Conservation (phyloP, 2,329 filamentous ascomycete genomes). For the Diaporthe nobilis region DNA sequence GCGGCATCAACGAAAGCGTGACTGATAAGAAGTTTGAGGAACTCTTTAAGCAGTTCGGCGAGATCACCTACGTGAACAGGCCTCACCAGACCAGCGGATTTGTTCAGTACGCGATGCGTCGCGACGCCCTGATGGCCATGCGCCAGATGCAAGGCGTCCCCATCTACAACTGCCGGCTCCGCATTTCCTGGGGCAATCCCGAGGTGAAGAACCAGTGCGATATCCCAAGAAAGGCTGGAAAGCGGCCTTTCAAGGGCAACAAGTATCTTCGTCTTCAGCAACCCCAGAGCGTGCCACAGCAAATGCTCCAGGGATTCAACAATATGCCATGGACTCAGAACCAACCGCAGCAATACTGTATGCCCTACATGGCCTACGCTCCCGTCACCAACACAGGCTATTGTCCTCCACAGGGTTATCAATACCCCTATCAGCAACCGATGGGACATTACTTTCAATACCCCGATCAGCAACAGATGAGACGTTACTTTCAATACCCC, state of each 20-base stretch:
- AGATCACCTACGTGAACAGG: not conserved
- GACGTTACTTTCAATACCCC: not conserved
- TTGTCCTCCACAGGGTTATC: not conserved
- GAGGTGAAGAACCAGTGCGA: not conserved
- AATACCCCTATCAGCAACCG: not conserved
- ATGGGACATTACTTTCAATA: not conserved
- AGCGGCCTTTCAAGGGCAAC: not conserved
- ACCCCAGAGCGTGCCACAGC: not conserved
- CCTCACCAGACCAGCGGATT: not conserved
- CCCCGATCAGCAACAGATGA: not conserved
- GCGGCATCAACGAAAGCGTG: not conserved
- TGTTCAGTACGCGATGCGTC: not conserved
- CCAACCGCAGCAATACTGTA: not conserved
- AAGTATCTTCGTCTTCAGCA: not conserved
- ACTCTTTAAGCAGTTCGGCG: not conserved
- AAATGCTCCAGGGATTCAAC: not conserved
- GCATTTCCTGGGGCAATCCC: constrained; percentile 14
- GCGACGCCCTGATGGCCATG: constrained; percentile 26
- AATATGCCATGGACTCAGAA: not conserved
- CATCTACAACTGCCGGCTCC: not conserved
- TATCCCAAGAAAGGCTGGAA: not conserved
- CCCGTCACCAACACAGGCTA: not conserved
- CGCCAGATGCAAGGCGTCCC: constrained; percentile 25
- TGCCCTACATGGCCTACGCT: not conserved
- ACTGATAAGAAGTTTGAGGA: rapidly evolving